Base-by-base conservation (phyloP, 768 basidiomycete species). In the Lactarius sp. region DNA sequence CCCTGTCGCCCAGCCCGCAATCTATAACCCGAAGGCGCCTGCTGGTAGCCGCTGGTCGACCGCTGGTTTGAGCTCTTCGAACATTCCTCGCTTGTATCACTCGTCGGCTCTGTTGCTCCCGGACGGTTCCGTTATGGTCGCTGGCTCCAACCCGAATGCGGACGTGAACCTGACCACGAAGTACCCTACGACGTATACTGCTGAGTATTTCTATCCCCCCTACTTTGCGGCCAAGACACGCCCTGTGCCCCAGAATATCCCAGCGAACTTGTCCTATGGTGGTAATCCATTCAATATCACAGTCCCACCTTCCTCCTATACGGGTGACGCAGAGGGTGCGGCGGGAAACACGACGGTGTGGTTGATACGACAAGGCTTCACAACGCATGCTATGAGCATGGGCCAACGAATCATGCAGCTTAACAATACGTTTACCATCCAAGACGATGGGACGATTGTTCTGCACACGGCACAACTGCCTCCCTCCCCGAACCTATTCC, bases 91-190 rank as follows among this genome's bases (percentile, higher is more conserved):
- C 60, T 75, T 98, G 70, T 98, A 98, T 75, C 96, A 98, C 76
- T 96, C 94, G 1, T 83, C 84, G 0, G 94, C 93, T 18, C 82
- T 95, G 16, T 82, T 97, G 33, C 83, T 98, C 14, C 88, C 93
- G 8, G 94, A 90, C 64, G 91, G 84, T 1, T 90, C 89, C 6
- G 86, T 98, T 44, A 73, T 96, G 53, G 82, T 95, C 67, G 92
- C 91, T 36, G 95, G 95, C 8, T 93, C 91, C 46, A 97, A 98
- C 77, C 94, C 95, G 0, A 95, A 94, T 71, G 80, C 88, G 39
- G 94, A 98, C 69, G 87, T 89, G 64, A 86, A 87, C 70, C 67
- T 77, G 42, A 73, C 77, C 27, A 80, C 82, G 9, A 49, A 78
- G 46, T 93, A 79, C 78, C 86, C 88, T 1, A 93, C 92, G 3